Evolutionary conservation across 2,329 filamentous ascomycete genomes (phyloP).

Genomic region (Fusarium sp.): DNA sequence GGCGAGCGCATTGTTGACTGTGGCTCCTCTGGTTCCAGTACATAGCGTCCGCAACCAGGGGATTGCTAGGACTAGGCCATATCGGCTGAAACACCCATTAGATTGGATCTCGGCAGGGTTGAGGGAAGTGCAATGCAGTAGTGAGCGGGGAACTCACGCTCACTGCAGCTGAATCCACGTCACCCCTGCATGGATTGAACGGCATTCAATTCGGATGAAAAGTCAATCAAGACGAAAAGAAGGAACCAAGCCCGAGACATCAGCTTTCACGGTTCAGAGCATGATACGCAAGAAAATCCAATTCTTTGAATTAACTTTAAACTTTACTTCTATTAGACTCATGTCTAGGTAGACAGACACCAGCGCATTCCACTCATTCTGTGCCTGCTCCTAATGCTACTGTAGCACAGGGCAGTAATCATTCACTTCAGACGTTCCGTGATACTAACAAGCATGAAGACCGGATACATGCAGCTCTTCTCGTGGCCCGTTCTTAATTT

Average conservation of each 20-base stretch:
- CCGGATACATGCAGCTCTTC: conserved; percentile 19
- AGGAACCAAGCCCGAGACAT: no score
- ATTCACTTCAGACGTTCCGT: background rate
- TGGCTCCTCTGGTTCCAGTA: conserved; percentile 38
- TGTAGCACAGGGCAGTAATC: no score
- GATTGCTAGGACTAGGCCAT: conserved; percentile 28
- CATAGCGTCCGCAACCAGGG: conserved; percentile 42
- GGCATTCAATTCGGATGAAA: conserved; percentile 18
- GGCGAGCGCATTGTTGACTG: conserved; percentile 42
- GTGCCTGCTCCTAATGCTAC: no score
- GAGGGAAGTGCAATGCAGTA: conserved; percentile 18
- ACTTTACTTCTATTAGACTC: conserved; percentile 8
- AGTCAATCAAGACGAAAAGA: background rate
- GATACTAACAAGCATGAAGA: conserved; percentile 5
- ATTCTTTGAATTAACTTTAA: background rate
- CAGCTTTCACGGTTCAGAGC: no score
- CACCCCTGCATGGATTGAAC: conserved; percentile 26
- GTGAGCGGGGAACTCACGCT: conserved; percentile 24
- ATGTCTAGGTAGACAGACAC: background rate
- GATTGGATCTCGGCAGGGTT: conserved; percentile 31
- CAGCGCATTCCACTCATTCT: no score
- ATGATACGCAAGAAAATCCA: conserved; percentile 3
- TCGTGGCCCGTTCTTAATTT: conserved; percentile 19
- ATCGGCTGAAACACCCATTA: conserved; percentile 48
- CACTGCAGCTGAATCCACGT: conserved; percentile 46